Conservation (phyloP, 139 green algal genomes). For the Nannochloris sp. region DNA sequence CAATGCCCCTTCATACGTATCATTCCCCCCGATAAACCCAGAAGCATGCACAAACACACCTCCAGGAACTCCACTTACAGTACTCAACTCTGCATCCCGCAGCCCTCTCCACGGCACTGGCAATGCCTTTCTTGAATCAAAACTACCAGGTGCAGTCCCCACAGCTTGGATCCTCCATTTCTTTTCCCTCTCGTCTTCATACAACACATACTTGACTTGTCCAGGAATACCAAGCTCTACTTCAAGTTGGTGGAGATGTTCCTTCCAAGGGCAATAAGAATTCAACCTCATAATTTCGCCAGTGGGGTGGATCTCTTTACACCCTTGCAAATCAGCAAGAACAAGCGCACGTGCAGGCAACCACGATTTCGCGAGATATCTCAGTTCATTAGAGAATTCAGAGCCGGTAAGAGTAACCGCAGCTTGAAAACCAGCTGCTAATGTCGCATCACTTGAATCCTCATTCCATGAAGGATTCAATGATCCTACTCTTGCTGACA, state of each 20-base stretch:
- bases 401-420: conserved; percentile 78
- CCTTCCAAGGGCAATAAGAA: conserved; percentile 87
- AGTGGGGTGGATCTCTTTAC: conserved; percentile 41
- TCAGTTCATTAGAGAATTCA: conserved; percentile 74
- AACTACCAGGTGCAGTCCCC: conserved; percentile 58
- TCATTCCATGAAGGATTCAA: conserved; percentile 90
- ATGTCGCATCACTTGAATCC: conserved; percentile 32
- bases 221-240: conserved; percentile 58
- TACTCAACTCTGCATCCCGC: conserved; percentile 71
- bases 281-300: conserved; percentile 61
- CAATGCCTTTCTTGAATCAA: conserved; percentile 78
- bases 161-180: conserved; percentile 84
- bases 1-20: conserved; percentile 65
- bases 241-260: conserved; percentile 92
- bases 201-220: conserved; percentile 50
- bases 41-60: conserved; percentile 86
- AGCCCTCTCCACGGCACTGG: conserved; percentile 80
- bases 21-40: conserved; percentile 91
- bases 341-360: conserved; percentile 76
- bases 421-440: conserved; percentile 61
- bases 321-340: conserved; percentile 35
- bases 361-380: conserved; percentile 62
- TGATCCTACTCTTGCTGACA: conserved; percentile 64
- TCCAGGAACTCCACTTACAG: conserved; percentile 60
- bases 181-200: conserved; percentile 72